Base-by-base conservation (phyloP, 1,284 basidiomycete genomes). In the Fomitopsis pinicola region DNA sequence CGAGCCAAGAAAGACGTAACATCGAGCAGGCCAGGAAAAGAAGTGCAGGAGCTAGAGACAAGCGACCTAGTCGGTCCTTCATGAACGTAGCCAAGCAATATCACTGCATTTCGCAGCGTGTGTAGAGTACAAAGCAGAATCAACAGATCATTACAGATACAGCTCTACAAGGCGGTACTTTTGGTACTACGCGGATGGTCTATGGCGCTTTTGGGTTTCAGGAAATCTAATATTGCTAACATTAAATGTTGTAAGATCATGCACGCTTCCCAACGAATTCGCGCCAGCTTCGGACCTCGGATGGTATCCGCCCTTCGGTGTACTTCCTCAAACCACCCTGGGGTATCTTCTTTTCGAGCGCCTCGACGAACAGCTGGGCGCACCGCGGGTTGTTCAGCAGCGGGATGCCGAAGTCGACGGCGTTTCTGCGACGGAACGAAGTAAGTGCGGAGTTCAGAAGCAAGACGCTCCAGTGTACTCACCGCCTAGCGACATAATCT, bases 401-500 rank as follows among this genome's bases (percentile, higher is more conserved):
- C 10, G 95, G 92, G 62, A 92, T 79, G 66, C 93, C 94, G 69
- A 97, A 97, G 79, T 96, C 93, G 57, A 96, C 94, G 54, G 94
- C 93, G 69, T 94, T 95, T 67, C 94, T 91, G 64, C 59, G 15
- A 40, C 12, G 35, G 26, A 42, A 2, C 14, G 3, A 9, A 65
- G 54, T 44, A 6, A 53, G 30, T 59, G 64, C 17, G 19, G 8
- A 36, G 22, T 22, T 22, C 22, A 22, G 22, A 22, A 22, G 59
- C 22, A 61, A 54, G 36, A 14, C 22, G 10, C 9, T 35, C 19
- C 55, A 28, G 4, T 48, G 28, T 33, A 78, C 81, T 67, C 69
- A 89, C 86, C 90, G 82, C 69, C 94, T 86, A 59, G 97, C 95
- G 48, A 98, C 96, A 71, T 99, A 99, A 73, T 99, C 95, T 77